Base-by-base conservation (phyloP, 2,329 filamentous ascomycete genomes). In the Beauveria rudraprayagi region DNA sequence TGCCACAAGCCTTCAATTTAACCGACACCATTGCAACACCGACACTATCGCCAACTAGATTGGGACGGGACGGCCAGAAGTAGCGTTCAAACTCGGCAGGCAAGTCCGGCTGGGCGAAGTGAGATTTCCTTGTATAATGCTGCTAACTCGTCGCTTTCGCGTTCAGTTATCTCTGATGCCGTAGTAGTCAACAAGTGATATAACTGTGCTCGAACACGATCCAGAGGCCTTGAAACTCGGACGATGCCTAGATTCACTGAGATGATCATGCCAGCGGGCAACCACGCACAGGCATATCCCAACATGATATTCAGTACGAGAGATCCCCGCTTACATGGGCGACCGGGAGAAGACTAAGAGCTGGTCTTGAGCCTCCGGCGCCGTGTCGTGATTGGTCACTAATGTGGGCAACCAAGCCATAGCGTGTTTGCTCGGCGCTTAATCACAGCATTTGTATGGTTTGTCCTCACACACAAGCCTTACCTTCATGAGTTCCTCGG, bases 361-460 rank as follows among this genome's bases (percentile, higher is more conserved):
- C 34, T 16, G 14, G 14, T 19, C 22, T 9, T 10, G 8, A 54
- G 22, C 22, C 48, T 40, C 16, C 2, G 16, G 3, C 41, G 19
- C 19, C 28, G 48, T 19, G 22, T 40, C 50, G 14, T 60, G 41
- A 60, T 60, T 60, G 58, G 58, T 11, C 30, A 40, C 43, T 55
- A 53, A 8, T 54, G 56, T 16, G 28, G 58, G 47, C 5, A 16
- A 30, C 30, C 19, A 5, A n/a, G 22, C 24, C 34, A 51, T 60
- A 60, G 58, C 50, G 58, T 60, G 28, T 16, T 48, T 52, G 50
- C 58, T 41, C 58, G 58, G 58, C 58, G 58, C 58, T 60, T 60
- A 60, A 54, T 37, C 11, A 48, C 28, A 57, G 44, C 28, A 40
- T 22, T 40, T 40, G 55, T 40, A 57, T 57, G 55, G 55, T 17